Evolutionary conservation across 192 early-diverging fungal genomes (phyloP).

Genomic region (Coemansia sp.): DNA sequence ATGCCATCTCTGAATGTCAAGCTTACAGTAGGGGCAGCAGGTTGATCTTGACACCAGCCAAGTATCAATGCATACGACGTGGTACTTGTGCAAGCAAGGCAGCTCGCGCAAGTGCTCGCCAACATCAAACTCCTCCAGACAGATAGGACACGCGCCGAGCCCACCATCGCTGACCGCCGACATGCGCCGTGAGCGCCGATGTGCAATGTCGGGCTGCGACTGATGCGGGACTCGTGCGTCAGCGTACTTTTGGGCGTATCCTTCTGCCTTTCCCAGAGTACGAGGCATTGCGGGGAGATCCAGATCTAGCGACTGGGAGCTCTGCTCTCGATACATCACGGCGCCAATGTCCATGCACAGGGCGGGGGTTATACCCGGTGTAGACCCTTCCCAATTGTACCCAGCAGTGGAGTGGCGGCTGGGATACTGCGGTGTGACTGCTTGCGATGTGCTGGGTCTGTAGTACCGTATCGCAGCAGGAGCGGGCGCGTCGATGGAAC

Average conservation of each 20-base stretch:
- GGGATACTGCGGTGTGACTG: constrained; percentile 15
- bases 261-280: background rate
- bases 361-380: background rate
- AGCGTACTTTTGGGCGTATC: background rate
- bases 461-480: constrained; percentile 32
- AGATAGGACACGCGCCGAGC: constrained; percentile 66
- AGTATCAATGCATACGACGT: constrained; percentile 68
- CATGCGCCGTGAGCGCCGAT: constrained; percentile 15
- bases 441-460: constrained; percentile 15
- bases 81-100: constrained; percentile 68
- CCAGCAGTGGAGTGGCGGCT: constrained; percentile 1
- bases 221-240: constrained; percentile 15
- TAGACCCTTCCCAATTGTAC: constrained; percentile 16
- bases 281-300: constrained; percentile 11
- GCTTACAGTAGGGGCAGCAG: constrained; percentile 57
- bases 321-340: constrained; percentile 24
- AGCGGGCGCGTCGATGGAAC: constrained; percentile 16
- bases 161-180: constrained; percentile 21
- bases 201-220: constrained; percentile 45
- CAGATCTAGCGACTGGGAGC: constrained; percentile 35
- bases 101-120: constrained; percentile 70
- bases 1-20: constrained; percentile 53
- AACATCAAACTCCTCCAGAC: constrained; percentile 66
- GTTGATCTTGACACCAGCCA: constrained; percentile 60
- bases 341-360: constrained; percentile 7